phyloP scores from a whole-genome alignment of 257 asterid species.

The Schizonepeta tenuifolia region DNA sequence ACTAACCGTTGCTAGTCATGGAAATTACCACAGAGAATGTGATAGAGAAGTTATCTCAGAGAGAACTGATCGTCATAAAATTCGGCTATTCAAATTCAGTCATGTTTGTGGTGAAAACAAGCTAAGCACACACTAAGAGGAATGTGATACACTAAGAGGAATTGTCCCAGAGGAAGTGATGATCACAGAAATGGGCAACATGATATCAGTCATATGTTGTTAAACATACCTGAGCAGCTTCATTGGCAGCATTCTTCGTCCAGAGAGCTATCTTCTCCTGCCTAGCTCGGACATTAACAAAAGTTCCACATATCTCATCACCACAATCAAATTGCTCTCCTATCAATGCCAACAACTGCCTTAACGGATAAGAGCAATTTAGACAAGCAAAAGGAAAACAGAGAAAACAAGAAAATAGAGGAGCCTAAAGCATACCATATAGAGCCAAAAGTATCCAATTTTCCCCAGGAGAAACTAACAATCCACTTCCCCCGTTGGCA shows the following conservation, averaged over 20 bases:
- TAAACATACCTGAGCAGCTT: constrained; percentile 83
- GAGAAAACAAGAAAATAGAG: background rate
- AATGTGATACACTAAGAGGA: background rate
- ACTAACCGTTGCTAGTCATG: too few species aligned
- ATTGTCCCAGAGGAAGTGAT: background rate
- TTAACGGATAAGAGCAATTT: constrained; percentile 11
- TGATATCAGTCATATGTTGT: background rate
- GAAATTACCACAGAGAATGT: background rate
- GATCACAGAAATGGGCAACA: background rate
- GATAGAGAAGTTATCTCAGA: too few species aligned
- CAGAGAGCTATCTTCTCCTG: constrained; percentile 82
- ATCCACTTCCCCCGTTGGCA: constrained; percentile 98
- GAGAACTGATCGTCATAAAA: too few species aligned
- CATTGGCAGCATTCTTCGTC: constrained; percentile 96
- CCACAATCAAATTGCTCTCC: constrained; percentile 95
- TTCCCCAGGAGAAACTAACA: constrained; percentile 54
- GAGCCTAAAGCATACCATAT: constrained; percentile 58
- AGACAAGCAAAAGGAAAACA: background rate
- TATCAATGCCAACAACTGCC: constrained; percentile 86
- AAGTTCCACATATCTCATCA: constrained; percentile 97
- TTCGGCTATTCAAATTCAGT: background rate
- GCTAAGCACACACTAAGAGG: background rate
- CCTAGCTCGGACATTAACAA: constrained; percentile 72
- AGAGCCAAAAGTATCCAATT: constrained; percentile 88
- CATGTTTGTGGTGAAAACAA: background rate